Base-by-base conservation (phyloP, 225 moss, liverwort and hornwort genomes). In the Marchantia paleacea region DNA sequence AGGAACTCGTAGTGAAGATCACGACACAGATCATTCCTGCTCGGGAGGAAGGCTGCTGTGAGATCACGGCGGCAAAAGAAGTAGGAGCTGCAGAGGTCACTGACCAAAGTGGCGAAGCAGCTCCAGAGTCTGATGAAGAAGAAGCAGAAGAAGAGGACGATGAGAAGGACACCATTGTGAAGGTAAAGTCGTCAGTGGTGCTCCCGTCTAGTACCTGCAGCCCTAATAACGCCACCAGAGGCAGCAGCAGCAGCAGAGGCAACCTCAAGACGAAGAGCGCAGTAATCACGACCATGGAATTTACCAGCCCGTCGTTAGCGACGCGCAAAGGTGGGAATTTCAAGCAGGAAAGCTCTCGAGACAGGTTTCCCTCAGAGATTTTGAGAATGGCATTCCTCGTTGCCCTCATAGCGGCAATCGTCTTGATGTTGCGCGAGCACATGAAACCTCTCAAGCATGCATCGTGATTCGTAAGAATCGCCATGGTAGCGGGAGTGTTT, bases 351-450 rank as follows among this genome's bases (percentile, higher is more conserved):
- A 48, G 29, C 18, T 26, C 29, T 0, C 26, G 55, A 57, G 75
- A 75, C 13, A 55, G 16, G 75, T 57, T 54, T 19, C 12, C 75
- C 1, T 5, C 28, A 55, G 75, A 57, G 26, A 20, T 55, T 15
- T 1, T 61, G 7, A 60, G 76, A 76, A 61, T 61, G 61, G 61
- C 60, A 61, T 9, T 76, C 26, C 61, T 76, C 31, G 49, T 76
- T 39, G 76, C 61, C 60, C 12, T 76, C 20, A 76, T 61, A 12
- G 76, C 76, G n/a, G 61, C 61, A 6, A 62, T 76, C 31, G 15
- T 76, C 60, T 76, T 76, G 57, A 31, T 58, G 58, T 18, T 76
- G 16, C 60, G 76, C 62, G 76, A 76, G 60, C 22, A 60, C 11
- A 31, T 61, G 30, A 61, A 76, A 55, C 76, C 76, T 76, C 62